Base-by-base conservation (phyloP, 176 grass and related monocot species). In the Typha latifolia region DNA sequence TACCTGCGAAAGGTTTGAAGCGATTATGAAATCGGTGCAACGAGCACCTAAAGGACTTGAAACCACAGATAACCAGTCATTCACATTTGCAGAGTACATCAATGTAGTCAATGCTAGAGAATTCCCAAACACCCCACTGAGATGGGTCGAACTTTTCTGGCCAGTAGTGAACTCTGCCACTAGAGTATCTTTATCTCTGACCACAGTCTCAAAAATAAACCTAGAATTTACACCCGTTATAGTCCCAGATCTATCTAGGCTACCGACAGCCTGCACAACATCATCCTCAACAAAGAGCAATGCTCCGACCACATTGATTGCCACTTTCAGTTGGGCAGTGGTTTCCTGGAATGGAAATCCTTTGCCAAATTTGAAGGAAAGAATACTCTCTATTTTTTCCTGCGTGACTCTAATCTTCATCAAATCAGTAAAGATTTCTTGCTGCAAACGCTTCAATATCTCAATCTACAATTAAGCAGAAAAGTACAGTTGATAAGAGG, bases 381-480 rank as follows among this genome's bases (percentile, higher is more conserved):
- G 31, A 18, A 74, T 59, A 12, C 55, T 62, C 74, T 79, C 82
- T 8, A 79, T 26, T 19, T 79, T 66, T 27, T 84, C 66, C 63
- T 84, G 81, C 32, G 49, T 75, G 34, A 66, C 82, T 48, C 66
- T 74, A 18, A 84, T 59, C 50, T 84, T 84, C 82, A 84, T 75
- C 27, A 84, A 50, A 29, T 79, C 76, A 57, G 70, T 75, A 70
- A 84, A 73, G 26, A 66, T 32, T 24, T 84, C 76, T 62, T 65
- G 62, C 61, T 79, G 82, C 53, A 84, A 70, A 47, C 71, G 76
- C 64, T 79, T 84, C 59, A 84, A 61, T 51, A 71, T 71, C 67
- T 79, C 70, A 74, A 71, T 69, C 82, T 79, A 68, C 22, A 78
- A 74, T 22, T 47, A 55, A 69, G 18, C 8, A 27, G 48, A 61